Evolutionary conservation across 2,329 filamentous ascomycete genomes (phyloP), one percentile per base, ranked within the genome.

Genomic region (Talaromyces piceae): DNA sequence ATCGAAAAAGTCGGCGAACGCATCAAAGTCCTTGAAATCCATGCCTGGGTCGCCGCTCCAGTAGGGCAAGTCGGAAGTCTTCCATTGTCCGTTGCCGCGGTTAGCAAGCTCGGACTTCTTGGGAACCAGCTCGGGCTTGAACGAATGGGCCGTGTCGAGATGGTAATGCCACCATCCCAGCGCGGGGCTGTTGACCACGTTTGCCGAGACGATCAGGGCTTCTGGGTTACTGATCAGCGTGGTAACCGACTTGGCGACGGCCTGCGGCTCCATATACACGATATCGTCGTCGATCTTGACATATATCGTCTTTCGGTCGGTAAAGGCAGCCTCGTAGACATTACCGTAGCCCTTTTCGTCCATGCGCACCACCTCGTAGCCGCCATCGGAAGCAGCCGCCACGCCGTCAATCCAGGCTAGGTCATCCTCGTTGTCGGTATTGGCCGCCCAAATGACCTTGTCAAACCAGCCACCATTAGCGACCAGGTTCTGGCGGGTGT

Each of bases 111-210:
- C 51, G 7, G 31, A 18, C 31, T 53, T 8, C n/a, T 53, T 49
- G 5, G 51, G 51, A 13, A 26, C 20, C 23, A 53, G 26, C 23
- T 53, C 51, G n/a, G 51, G 51, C 7, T 53, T 53, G 43, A 45
- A 53, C n/a, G 51, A 47, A 20, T 48, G 47, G 4, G 51, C 41
- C 9, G 31, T 41, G 22, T 53, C 47, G 2, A 47, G 46, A 30
- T 53, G 51, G n/a, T 53, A 53, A 27, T 53, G 51, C 51, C 51
- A 53, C 51, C 51, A 53, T 18, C 51, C 51, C 16, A 53, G 47
- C 3, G 47, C 51, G 26, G 51, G 51, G 26, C 51, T 53, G 37
- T 53, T 53, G 33, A 48, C 26, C 6, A 53, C 51, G 23, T 53
- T 53, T 26, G 51, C 51, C 4, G 51, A 49, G 23, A 53, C 49